phyloP scores from a whole-genome alignment of 139 green algal genomes.

The Edaphochlamys debaryana region DNA sequence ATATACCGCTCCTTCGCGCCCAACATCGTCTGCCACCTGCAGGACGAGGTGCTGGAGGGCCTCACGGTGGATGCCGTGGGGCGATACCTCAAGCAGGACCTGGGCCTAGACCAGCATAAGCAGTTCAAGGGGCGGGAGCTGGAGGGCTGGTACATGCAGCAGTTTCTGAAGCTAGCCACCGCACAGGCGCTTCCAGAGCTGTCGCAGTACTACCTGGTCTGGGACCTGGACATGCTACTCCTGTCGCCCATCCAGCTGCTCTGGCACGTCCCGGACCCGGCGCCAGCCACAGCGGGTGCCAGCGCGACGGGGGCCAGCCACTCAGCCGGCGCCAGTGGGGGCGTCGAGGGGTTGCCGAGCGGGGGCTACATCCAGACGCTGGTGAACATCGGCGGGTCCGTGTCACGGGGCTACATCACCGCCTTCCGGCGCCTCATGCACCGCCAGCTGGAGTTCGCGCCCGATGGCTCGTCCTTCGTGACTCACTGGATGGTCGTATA shows the following conservation, averaged over 20 bases:
- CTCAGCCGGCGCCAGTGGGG: too few species aligned
- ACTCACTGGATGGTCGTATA: constrained; percentile 67
- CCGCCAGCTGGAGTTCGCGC: constrained; percentile 39
- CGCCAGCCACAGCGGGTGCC: too few species aligned
- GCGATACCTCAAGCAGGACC: not conserved
- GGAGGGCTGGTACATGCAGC: constrained; percentile 62
- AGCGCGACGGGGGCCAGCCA: not conserved
- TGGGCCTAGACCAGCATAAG: constrained; percentile 26
- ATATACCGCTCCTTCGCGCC: constrained; percentile 37
- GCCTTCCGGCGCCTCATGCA: constrained; percentile 43
- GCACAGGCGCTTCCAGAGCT: constrained; percentile 43
- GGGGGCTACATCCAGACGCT: constrained; percentile 19
- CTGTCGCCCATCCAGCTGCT: constrained; percentile 38
- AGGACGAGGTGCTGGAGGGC: constrained; percentile 41
- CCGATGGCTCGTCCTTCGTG: constrained; percentile 67
- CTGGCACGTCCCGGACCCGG: not conserved
- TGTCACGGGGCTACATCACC: constrained; percentile 36
- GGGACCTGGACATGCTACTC: constrained; percentile 71
- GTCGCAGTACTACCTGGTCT: constrained; percentile 56
- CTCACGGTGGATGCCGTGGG: constrained; percentile 25
- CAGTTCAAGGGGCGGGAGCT: constrained; percentile 48
- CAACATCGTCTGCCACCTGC: constrained; percentile 46
- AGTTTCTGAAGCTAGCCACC: constrained; percentile 66
- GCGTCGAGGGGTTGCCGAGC: too few species aligned
- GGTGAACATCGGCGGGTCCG: constrained; percentile 57